A percentile compares a stretch with the other conserved stretches of the same genome.
These are phyloP conservation scores for Kwoniella sp. DNA, from an alignment of 768 basidiomycete genomes.

Conservation along the genomic window DNA sequence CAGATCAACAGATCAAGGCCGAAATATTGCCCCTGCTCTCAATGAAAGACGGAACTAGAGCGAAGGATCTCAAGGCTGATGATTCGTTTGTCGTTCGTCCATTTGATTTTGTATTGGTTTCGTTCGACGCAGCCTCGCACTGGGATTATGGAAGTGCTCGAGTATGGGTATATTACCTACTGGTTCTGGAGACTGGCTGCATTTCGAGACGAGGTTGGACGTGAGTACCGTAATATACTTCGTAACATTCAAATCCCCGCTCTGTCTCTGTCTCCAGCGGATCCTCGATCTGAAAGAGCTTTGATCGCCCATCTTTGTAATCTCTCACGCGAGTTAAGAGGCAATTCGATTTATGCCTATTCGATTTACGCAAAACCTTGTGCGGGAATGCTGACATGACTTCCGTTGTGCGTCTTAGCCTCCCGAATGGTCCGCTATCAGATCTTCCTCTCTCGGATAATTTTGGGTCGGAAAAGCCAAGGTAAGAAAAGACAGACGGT, in stretches of 20 bases:
- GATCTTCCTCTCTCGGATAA: constrained; percentile 38
- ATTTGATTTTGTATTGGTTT: neutral
- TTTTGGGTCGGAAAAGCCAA: no score
- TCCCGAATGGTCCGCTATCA: constrained; percentile 52
- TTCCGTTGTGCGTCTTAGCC: constrained; percentile 27
- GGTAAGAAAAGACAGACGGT: neutral
- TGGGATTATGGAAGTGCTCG: constrained; percentile 90
- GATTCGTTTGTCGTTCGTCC: no score
- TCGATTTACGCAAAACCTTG: no score
- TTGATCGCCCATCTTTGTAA: no score
- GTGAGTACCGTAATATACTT: constrained; percentile 61
- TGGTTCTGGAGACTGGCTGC: constrained; percentile 91
- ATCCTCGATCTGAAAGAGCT: no score
- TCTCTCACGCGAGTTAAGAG: no score
- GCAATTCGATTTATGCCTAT: no score
- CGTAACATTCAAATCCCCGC: no score
- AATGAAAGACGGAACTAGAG: no score
- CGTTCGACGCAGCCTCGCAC: constrained; percentile 67
- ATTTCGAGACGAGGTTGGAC: constrained; percentile 77
- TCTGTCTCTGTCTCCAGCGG: no score
- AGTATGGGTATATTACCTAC: constrained; percentile 88
- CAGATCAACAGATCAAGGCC: neutral
- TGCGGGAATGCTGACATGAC: neutral
- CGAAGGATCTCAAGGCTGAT: neutral
- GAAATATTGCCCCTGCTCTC: no score